Percentiles rank a stretch among this genome's conserved stretches.
phyloP scores from a whole-genome alignment of 768 basidiomycete genomes.

The Zangia roseola region DNA sequence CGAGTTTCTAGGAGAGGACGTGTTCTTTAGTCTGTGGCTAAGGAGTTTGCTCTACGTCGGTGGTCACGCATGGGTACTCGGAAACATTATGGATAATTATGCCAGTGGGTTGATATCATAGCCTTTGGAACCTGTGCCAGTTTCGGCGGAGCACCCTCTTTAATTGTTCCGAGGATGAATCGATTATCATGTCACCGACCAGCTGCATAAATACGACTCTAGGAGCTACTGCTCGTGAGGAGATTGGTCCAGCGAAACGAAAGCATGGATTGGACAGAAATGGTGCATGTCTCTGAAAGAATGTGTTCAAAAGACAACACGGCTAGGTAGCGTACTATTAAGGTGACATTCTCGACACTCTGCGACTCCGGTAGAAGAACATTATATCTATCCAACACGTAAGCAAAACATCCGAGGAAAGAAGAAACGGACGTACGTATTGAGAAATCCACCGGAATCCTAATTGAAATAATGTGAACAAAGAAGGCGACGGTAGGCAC shows the following conservation, averaged over 20 bases:
- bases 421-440: conserved; percentile 63
- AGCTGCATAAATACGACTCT: conserved; percentile 21
- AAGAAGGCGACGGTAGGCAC: neutral
- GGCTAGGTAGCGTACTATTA: conserved; percentile 24
- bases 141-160: neutral
- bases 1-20: conserved; percentile 79
- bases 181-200: neutral
- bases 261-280: conserved; percentile 16
- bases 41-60: conserved; percentile 71
- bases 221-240: conserved; percentile 14
- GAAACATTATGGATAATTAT: conserved; percentile 56
- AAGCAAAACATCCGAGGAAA: conserved; percentile 1
- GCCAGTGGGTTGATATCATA: neutral
- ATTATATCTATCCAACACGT: conserved; percentile 26
- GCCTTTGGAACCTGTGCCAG: neutral
- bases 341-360: conserved; percentile 4
- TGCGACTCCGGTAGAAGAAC: neutral
- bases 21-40: conserved; percentile 75
- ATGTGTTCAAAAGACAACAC: conserved; percentile 16
- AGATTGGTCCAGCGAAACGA: conserved; percentile 11
- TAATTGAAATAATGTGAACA: conserved; percentile 25
- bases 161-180: neutral
- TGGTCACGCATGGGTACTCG: conserved; percentile 81
- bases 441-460: conserved; percentile 96
- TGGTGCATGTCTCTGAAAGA: conserved; percentile 10